Percentiles rank a stretch among this genome's conserved stretches.
Evolutionary conservation across 257 asterid species (phyloP).

Genomic region (Petrea volubilis): DNA sequence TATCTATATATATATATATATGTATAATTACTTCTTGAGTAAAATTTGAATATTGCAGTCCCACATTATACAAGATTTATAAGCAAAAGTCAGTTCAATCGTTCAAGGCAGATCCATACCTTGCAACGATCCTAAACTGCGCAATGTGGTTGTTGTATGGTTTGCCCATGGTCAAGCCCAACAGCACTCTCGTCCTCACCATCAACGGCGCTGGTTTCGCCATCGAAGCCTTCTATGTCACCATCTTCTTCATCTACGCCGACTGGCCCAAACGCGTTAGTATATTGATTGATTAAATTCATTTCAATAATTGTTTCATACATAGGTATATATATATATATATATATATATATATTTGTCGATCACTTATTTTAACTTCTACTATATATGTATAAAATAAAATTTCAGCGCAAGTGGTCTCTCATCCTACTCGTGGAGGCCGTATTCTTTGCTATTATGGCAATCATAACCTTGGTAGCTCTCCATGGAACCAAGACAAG

Average conservation of each 20-base stretch:
- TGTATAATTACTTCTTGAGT: no score
- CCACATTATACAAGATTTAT: constrained; percentile 52
- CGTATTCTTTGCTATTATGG: constrained; percentile 23
- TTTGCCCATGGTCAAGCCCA: constrained; percentile 66
- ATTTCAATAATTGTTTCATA: no score
- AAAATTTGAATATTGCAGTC: constrained; percentile 40
- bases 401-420: constrained; percentile 46
- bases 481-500: constrained; percentile 48
- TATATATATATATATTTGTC: no score
- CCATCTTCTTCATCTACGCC: constrained; percentile 48
- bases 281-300: no score
- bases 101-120: constrained; percentile 50
- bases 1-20: no score
- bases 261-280: constrained; percentile 54
- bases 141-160: constrained; percentile 74
- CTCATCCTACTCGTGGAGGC: constrained; percentile 31
- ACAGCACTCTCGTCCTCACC: constrained; percentile 61
- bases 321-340: background rate
- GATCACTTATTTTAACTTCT: no score
- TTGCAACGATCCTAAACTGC: constrained; percentile 57
- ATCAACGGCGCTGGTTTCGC: constrained; percentile 58
- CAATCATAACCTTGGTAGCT: constrained; percentile 31
- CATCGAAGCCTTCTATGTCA: constrained; percentile 42
- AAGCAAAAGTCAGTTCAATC: constrained; percentile 52
- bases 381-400: background rate